Evolutionary conservation across 2,329 filamentous ascomycete genomes (phyloP).

Genomic region (Claviceps purpurea): DNA sequence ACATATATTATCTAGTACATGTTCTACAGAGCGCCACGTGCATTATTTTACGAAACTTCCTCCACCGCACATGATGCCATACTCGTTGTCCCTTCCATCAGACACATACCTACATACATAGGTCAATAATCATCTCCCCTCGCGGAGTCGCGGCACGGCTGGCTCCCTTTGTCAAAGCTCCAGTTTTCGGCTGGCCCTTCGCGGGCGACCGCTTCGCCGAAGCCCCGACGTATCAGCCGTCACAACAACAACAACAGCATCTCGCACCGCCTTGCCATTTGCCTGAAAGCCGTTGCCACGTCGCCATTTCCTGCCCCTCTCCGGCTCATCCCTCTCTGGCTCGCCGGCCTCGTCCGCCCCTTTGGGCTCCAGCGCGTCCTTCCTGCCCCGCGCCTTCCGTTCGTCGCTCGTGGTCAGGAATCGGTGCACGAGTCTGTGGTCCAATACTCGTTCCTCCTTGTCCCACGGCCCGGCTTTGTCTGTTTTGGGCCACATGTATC

Average conservation of each 20-base stretch:
- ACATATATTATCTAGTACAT: too few species aligned
- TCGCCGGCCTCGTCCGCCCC: conserved; percentile 13
- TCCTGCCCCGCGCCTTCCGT: conserved; percentile 33
- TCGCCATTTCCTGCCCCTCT: conserved; percentile 1
- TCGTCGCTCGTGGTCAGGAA: conserved; percentile 66
- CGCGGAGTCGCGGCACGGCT: too few species aligned
- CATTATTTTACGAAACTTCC: too few species aligned
- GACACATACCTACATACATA: too few species aligned
- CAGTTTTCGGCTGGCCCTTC: conserved; percentile 21
- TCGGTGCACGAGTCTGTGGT: conserved; percentile 77
- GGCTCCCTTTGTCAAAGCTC: background rate
- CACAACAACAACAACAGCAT: background rate
- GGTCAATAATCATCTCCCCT: too few species aligned
- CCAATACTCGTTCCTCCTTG: conserved; percentile 57
- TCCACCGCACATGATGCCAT: too few species aligned
- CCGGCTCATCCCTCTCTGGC: conserved; percentile 9
- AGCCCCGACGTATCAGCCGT: conserved; percentile 6
- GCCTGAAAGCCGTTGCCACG: conserved; percentile 8
- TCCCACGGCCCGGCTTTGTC: conserved; percentile 65
- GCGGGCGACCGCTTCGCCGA: conserved; percentile 22
- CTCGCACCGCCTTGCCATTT: conserved; percentile 1
- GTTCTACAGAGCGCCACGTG: too few species aligned
- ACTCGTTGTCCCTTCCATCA: too few species aligned
- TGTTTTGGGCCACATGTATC: conserved; percentile 92
- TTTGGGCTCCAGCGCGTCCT: conserved; percentile 14